A percentile compares a stretch with the other conserved stretches of the same genome.
These are phyloP conservation scores for Zalaria sp. DNA, from an alignment of 2,329 filamentous ascomycete species.

Conservation along the genomic window DNA sequence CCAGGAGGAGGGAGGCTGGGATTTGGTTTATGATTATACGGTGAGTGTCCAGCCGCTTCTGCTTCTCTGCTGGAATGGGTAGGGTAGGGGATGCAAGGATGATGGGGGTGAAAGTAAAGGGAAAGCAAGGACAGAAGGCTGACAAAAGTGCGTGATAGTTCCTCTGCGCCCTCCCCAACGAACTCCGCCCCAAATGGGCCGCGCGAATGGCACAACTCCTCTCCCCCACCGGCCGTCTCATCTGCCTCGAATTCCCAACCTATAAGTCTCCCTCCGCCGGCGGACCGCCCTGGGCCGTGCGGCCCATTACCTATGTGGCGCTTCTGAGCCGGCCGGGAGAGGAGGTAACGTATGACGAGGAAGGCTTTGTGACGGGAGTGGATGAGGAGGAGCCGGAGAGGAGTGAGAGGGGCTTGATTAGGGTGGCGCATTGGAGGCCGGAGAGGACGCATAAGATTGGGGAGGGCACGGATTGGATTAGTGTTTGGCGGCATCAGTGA, in stretches of 20 bases:
- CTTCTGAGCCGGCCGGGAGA: constrained; percentile 58
- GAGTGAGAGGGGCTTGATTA: constrained; percentile 25
- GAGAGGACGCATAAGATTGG: constrained; percentile 42
- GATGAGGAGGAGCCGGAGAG: constrained; percentile 30
- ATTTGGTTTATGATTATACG: constrained; percentile 52
- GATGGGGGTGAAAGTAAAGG: too few relatives aligned
- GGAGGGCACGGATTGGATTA: constrained; percentile 34
- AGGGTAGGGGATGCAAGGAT: background rate
- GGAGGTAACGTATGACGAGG: constrained; percentile 46
- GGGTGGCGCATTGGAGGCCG: constrained; percentile 41
- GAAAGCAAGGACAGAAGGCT: background rate
- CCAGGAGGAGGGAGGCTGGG: constrained; percentile 33
- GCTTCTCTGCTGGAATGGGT: background rate
- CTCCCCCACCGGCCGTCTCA: constrained; percentile 35
- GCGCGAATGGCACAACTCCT: constrained; percentile 40
- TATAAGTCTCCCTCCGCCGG: constrained; percentile 49
- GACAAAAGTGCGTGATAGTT: constrained; percentile 29
- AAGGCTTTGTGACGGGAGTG: constrained; percentile 27
- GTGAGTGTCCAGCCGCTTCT: constrained; percentile 22
- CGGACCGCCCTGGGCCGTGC: constrained; percentile 62
- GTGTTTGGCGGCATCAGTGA: constrained; percentile 29
- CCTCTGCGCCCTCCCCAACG: constrained; percentile 43
- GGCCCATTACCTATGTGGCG: constrained; percentile 55
- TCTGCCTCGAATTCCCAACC: constrained; percentile 66
- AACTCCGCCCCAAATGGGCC: constrained; percentile 44